phyloP scores from a whole-genome alignment of 2,329 filamentous ascomycete genomes.

The Polytolypa hystricis region DNA sequence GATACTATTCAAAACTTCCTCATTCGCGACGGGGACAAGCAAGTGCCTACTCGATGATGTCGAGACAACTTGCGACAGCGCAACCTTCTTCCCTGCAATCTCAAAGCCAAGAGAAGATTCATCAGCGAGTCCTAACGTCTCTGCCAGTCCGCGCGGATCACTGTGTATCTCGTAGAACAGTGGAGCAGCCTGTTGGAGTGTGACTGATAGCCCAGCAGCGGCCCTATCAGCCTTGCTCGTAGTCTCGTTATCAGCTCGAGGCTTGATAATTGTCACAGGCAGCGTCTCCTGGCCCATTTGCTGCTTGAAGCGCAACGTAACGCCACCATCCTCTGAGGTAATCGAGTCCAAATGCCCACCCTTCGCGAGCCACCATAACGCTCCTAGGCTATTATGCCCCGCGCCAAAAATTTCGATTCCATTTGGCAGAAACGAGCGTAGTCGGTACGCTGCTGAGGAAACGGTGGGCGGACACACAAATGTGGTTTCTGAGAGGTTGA shows the following conservation, averaged over 20 bases:
- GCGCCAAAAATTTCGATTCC: constrained; percentile 14
- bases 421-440: constrained; percentile 15
- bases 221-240: too few species aligned
- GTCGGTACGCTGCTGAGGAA: constrained; percentile 9
- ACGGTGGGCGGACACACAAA: constrained; percentile 11
- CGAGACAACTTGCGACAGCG: constrained; percentile 9
- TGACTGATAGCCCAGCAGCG: constrained; percentile 1
- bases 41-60: constrained; percentile 13
- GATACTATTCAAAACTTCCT: constrained; percentile 7
- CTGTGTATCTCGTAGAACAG: constrained; percentile 8
- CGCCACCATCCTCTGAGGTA: background rate
- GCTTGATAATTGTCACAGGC: constrained; percentile 1
- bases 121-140: constrained; percentile 7
- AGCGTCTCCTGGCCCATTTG: constrained; percentile 4
- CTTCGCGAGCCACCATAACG: constrained; percentile 13
- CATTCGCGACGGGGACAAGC: constrained; percentile 11
- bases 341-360: constrained; percentile 8
- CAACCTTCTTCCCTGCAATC: constrained; percentile 1
- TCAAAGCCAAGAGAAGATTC: constrained; percentile 7
- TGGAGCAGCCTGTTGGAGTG: constrained; percentile 7
- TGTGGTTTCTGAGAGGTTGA: constrained; percentile 11
- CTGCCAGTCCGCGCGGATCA: constrained; percentile 5
- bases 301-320: constrained; percentile 5
- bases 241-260: too few species aligned
- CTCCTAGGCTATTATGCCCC: constrained; percentile 15